Evolutionary conservation across 1,284 basidiomycete genomes (phyloP).

Genomic region (Cutaneotrichosporon dermatis): DNA sequence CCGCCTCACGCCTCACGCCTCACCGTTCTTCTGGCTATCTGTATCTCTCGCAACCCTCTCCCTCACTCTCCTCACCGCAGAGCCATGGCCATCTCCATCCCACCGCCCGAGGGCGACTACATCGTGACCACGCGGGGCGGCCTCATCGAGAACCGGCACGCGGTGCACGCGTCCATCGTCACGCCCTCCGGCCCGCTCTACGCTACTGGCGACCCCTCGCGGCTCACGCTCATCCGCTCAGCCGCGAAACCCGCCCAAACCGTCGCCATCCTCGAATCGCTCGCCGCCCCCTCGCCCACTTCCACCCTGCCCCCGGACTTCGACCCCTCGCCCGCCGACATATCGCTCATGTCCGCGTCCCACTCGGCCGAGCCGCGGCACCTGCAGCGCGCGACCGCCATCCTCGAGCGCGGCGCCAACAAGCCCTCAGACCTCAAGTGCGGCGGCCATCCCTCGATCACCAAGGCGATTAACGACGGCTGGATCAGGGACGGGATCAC

Average conservation of each 20-base stretch:
- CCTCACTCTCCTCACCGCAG: too few species aligned
- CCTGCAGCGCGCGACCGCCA: neutral
- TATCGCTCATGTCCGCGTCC: conserved; percentile 8
- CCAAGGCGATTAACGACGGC: neutral
- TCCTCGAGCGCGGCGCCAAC: neutral
- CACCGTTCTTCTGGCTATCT: too few species aligned
- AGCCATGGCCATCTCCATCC: neutral
- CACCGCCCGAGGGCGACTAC: neutral
- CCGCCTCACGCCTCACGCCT: too few species aligned
- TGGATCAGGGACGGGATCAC: neutral
- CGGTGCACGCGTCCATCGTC: conserved; percentile 3
- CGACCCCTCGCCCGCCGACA: neutral
- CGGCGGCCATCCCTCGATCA: neutral
- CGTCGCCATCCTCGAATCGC: conserved; percentile 1
- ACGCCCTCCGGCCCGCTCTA: neutral
- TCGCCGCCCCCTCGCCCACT: neutral
- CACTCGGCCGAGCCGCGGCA: neutral
- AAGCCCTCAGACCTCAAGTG: neutral
- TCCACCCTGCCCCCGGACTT: neutral
- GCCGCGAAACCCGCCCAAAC: conserved; percentile 5
- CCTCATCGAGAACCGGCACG: conserved; percentile 10
- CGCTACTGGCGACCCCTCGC: neutral
- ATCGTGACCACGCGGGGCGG: conserved; percentile 12
- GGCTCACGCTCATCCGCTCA: conserved; percentile 3
- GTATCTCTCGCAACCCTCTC: too few species aligned